Percentiles rank a stretch among this genome's conserved stretches.
These are phyloP conservation scores for Blastomyces gilchristii DNA, from an alignment of 2,329 filamentous ascomycete species.

Conservation along the genomic window DNA sequence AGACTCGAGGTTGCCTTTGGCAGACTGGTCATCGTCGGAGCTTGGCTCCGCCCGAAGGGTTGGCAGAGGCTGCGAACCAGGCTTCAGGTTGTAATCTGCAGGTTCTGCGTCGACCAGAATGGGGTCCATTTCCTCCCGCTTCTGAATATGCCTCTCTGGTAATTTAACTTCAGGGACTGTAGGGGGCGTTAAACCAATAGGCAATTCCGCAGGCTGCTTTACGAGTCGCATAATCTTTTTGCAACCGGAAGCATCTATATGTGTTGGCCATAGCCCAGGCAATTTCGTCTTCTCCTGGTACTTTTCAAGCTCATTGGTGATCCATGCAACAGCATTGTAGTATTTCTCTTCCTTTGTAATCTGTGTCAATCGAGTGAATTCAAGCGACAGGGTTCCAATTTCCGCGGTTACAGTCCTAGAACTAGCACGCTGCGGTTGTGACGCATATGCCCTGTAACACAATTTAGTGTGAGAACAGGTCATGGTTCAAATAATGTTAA, in stretches of 20 bases:
- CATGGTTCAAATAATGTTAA: slow-evolving; percentile 5
- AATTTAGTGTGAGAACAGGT: slow-evolving; percentile 46
- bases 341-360: slow-evolving; percentile 30
- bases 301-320: slow-evolving; percentile 27
- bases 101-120: slow-evolving; percentile 22
- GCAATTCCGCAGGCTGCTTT: slow-evolving; percentile 19
- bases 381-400: slow-evolving; percentile 30
- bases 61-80: slow-evolving; percentile 8
- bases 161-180: slow-evolving; percentile 23
- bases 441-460: slow-evolving; percentile 49
- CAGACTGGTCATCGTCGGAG: background rate
- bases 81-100: slow-evolving; percentile 18
- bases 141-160: slow-evolving; percentile 4
- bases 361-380: slow-evolving; percentile 35
- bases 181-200: slow-evolving; percentile 24
- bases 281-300: slow-evolving; percentile 29
- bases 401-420: slow-evolving; percentile 25
- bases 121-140: slow-evolving; percentile 8
- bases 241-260: slow-evolving; percentile 70
- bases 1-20: background rate
- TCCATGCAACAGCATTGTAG: slow-evolving; percentile 30
- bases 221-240: slow-evolving; percentile 33
- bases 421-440: slow-evolving; percentile 21
- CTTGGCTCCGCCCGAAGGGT: slow-evolving; percentile 4
- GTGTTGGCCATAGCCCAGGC: slow-evolving; percentile 35